phyloP scores from a whole-genome alignment of 805 yeast genomes.

The Candida maesae region DNA sequence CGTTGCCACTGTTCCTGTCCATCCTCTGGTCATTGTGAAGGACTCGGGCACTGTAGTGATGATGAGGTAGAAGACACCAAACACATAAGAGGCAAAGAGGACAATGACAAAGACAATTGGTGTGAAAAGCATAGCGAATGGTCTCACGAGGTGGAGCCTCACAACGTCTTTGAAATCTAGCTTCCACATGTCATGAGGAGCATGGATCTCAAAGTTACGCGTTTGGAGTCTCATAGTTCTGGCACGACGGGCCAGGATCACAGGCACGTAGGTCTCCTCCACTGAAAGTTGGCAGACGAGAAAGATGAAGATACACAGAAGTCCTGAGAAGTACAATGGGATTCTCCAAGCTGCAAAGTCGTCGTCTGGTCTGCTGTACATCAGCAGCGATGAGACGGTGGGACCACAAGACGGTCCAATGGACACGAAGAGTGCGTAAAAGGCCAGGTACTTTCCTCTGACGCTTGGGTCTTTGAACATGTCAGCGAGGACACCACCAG shows the following conservation, averaged over 20 bases:
- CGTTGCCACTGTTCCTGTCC: conserved; percentile 32
- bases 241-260: conserved; percentile 13
- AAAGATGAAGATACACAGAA: conserved; percentile 33
- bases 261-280: conserved; percentile 17
- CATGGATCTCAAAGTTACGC: conserved; percentile 14
- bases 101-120: conserved; percentile 39
- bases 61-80: conserved; percentile 43
- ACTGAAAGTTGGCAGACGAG: conserved; percentile 34
- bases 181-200: conserved; percentile 19
- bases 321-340: conserved; percentile 49
- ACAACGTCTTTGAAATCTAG: conserved; percentile 15
- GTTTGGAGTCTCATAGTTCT: conserved; percentile 11
- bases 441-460: conserved; percentile 52
- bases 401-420: conserved; percentile 44
- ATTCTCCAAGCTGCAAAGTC: conserved; percentile 52
- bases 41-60: conserved; percentile 42
- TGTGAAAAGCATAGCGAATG: conserved; percentile 18
- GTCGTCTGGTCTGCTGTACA: conserved; percentile 32
- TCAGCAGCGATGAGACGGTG: conserved; percentile 44
- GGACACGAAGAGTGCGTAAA: conserved; percentile 45
- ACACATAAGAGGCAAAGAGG: conserved; percentile 45
- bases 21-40: conserved; percentile 27
- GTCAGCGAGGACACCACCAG: conserved; percentile 55
- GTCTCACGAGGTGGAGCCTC: conserved; percentile 15
- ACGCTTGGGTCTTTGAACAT: conserved; percentile 40